These are phyloP conservation scores for Penicillium tannophilum DNA, from an alignment of 495 filamentous ascomycete genomes.

Conservation along the genomic window DNA sequence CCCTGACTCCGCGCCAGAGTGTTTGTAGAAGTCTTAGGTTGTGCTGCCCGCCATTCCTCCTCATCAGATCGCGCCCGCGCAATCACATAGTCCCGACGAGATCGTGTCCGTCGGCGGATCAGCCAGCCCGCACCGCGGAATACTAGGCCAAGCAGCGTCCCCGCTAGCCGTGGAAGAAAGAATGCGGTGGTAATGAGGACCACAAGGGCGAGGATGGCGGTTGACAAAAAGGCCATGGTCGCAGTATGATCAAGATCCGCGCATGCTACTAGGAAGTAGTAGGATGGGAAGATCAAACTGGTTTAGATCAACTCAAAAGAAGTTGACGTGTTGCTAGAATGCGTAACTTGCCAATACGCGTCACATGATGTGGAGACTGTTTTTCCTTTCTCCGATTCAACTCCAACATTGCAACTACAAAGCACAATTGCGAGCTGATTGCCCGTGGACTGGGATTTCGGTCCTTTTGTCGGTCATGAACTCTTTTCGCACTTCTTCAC, in stretches of 20 bases:
- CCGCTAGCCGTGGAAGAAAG: slow-evolving; percentile 41
- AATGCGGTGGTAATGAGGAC: slow-evolving; percentile 38
- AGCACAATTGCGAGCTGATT: not conserved
- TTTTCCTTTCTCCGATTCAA: slow-evolving; percentile 16
- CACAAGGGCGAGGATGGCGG: slow-evolving; percentile 36
- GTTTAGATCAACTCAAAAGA: slow-evolving; percentile 13
- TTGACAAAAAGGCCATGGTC: slow-evolving; percentile 43
- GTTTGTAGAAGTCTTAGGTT: slow-evolving; percentile 30
- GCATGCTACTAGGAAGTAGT: slow-evolving; percentile 22
- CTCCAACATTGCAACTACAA: not conserved
- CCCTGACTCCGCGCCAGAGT: slow-evolving; percentile 25
- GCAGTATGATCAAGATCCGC: slow-evolving; percentile 16
- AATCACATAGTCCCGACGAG: slow-evolving; percentile 63
- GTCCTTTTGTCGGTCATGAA: slow-evolving; percentile 16
- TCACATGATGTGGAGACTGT: slow-evolving; percentile 27
- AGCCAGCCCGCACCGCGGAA: slow-evolving; percentile 62
- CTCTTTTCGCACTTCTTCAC: slow-evolving; percentile 15
- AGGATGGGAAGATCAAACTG: slow-evolving; percentile 7
- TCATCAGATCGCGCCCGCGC: slow-evolving; percentile 62
- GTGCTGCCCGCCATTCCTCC: slow-evolving; percentile 47
- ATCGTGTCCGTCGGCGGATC: slow-evolving; percentile 65
- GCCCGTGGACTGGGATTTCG: not conserved
- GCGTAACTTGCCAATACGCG: slow-evolving; percentile 26
- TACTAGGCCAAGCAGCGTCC: slow-evolving; percentile 37
- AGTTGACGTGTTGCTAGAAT: slow-evolving; percentile 30